Percentiles rank a stretch among this genome's conserved stretches.
These are phyloP conservation scores for Dendrobium nobile DNA, from an alignment of 106 monocot species.

Conservation along the genomic window DNA sequence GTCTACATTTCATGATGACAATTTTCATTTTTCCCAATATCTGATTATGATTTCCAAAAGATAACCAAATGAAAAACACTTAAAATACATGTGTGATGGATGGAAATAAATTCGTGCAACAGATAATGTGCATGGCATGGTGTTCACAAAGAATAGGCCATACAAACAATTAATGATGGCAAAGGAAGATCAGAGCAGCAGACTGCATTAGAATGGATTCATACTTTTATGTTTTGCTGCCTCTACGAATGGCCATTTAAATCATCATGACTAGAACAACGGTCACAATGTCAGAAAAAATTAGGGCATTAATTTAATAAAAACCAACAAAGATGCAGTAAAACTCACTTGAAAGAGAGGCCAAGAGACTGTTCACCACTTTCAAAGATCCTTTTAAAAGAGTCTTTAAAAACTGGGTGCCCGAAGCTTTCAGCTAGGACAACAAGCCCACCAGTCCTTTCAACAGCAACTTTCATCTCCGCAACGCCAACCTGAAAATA, in stretches of 20 bases:
- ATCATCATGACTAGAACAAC: not conserved
- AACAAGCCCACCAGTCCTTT: constrained; percentile 97
- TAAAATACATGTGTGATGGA: too few species aligned
- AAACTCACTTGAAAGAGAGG: constrained; percentile 93
- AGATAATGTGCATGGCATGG: not conserved
- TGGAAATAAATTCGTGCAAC: not conserved
- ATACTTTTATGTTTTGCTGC: not conserved
- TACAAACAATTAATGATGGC: not conserved
- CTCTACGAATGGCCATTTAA: not conserved
- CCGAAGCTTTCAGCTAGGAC: constrained; percentile 98
- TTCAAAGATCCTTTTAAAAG: constrained; percentile 91
- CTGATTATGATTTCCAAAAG: not conserved
- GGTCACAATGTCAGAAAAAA: not conserved
- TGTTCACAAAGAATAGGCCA: not conserved
- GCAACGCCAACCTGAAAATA: constrained; percentile 81
- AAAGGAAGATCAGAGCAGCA: not conserved
- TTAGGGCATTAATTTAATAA: not conserved
- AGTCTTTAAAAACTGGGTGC: constrained; percentile 92
- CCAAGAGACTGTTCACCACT: constrained; percentile 88
- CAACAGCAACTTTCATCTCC: constrained; percentile 94
- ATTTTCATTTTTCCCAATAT: not conserved
- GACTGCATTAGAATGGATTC: not conserved
- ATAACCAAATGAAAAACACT: not conserved
- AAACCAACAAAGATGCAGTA: constrained; percentile 1
- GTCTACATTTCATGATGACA: not conserved